Evolutionary conservation across 805 yeast species (phyloP), one percentile per base, ranked within the genome.

Genomic region (Priceomyces castillae): DNA sequence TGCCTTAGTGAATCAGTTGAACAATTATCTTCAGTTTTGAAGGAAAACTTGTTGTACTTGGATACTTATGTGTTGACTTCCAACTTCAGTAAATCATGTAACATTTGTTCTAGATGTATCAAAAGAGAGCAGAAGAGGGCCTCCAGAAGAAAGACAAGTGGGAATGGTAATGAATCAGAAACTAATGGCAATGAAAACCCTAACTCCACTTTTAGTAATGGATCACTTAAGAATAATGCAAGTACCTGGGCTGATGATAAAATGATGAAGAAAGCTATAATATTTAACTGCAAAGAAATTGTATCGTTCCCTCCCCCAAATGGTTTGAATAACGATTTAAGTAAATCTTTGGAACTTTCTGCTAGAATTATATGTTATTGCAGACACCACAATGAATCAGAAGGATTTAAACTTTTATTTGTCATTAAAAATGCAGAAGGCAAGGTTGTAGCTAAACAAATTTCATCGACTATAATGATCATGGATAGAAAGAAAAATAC

Each of bases 51-150:
- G 58, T 65, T 86, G 28, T 82, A 69, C 59, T 69, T 92, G 56
- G 96, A 92, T 48, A 81, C 95, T 0, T 85, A 79, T 61, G 92
- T 90, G n/a, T 71, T 90, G 42, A 78, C 84, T 7, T 76, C 87
- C 17, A 75, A 64, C 47, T 53, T 63, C 43, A 52, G 51, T 28
- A 64, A 56, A 42, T 70, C 77, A 18, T 87, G 95, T 52, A 81
- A 82, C 54, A 90, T 89, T 53, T 92, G 99, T 68, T 59, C 82
- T 18, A 81, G 95, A 56, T 92, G 99, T 72, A 81, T 90, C 57
- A 85, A 90, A 63, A 77, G 99, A 57, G 99, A 92, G 60, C 84
- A 89, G 56, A 89, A 94, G 64, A 77, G 99, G 54, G 98, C 98
- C 1, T 83, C 92, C 28, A 80, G 99, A 62, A 81, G 96, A 60